phyloP scores from a whole-genome alignment of 768 basidiomycete genomes.

The Kwoniella europaea region DNA sequence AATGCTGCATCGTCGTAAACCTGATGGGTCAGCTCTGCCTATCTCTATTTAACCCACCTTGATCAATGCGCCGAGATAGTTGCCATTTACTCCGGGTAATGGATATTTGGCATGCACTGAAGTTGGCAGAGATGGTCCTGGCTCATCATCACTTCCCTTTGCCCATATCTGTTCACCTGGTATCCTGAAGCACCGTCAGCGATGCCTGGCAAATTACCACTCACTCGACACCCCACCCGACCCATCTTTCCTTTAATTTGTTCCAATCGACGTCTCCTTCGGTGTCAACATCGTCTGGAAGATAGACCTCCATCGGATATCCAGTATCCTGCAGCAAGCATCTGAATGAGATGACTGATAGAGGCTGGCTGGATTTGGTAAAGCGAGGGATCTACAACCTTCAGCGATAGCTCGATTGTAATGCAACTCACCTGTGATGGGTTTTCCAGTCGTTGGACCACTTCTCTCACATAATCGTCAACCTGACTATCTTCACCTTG shows the following conservation, averaged over 20 bases:
- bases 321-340: constrained; percentile 58
- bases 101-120: constrained; percentile 48
- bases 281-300: constrained; percentile 27
- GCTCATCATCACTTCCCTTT: background rate
- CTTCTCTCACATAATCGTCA: background rate
- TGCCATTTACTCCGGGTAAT: constrained; percentile 24
- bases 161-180: constrained; percentile 52
- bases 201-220: constrained; percentile 13
- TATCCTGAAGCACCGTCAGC: constrained; percentile 34
- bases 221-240: constrained; percentile 57
- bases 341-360: constrained; percentile 49
- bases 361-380: constrained; percentile 6
- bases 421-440: constrained; percentile 1
- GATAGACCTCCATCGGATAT: constrained; percentile 55
- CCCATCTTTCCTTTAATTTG: constrained; percentile 53
- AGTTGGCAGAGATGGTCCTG: constrained; percentile 17
- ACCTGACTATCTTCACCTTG: background rate
- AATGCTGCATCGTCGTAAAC: constrained; percentile 52
- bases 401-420: background rate
- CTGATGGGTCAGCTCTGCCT: constrained; percentile 18
- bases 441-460: constrained; percentile 10
- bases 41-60: constrained; percentile 36
- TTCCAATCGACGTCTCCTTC: constrained; percentile 38
- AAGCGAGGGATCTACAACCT: constrained; percentile 7
- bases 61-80: constrained; percentile 54